These are phyloP conservation scores for Nannochloris sp. DNA, from an alignment of 139 green algal genomes.

Conservation along the genomic window DNA sequence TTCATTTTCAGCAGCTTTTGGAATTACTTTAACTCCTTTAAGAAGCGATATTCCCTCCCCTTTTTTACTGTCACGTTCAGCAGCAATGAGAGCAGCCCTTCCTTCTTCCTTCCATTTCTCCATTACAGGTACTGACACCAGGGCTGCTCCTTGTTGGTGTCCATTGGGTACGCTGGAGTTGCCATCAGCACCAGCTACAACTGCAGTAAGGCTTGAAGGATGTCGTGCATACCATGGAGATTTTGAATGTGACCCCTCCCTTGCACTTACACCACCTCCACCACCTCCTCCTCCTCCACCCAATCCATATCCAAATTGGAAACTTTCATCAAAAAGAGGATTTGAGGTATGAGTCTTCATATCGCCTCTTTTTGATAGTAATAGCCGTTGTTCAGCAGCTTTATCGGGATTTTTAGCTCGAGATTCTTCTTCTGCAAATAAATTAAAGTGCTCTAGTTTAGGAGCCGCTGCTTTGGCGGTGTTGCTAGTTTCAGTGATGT, in stretches of 20 bases:
- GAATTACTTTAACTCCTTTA: too few relatives aligned
- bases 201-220: neutral
- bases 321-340: constrained; percentile 72
- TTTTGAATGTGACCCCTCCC: neutral
- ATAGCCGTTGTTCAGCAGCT: constrained; percentile 12
- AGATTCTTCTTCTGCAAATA: constrained; percentile 35
- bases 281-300: neutral
- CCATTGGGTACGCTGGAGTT: too few relatives aligned
- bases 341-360: constrained; percentile 63
- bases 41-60: neutral
- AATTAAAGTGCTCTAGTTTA: constrained; percentile 50
- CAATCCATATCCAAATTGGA: constrained; percentile 51
- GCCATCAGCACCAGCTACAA: neutral
- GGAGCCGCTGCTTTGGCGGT: too few relatives aligned
- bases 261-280: neutral
- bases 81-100: neutral
- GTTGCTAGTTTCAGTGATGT: too few relatives aligned
- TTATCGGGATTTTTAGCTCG: neutral
- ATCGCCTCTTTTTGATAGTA: constrained; percentile 47
- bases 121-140: too few relatives aligned
- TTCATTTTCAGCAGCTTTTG: neutral
- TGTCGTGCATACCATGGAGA: neutral
- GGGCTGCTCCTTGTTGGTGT: too few relatives aligned
- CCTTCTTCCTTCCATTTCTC: neutral
- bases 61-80: neutral